Evolutionary conservation across 2,329 filamentous ascomycete species (phyloP).

Genomic region (Hypoxylon rubiginosum): DNA sequence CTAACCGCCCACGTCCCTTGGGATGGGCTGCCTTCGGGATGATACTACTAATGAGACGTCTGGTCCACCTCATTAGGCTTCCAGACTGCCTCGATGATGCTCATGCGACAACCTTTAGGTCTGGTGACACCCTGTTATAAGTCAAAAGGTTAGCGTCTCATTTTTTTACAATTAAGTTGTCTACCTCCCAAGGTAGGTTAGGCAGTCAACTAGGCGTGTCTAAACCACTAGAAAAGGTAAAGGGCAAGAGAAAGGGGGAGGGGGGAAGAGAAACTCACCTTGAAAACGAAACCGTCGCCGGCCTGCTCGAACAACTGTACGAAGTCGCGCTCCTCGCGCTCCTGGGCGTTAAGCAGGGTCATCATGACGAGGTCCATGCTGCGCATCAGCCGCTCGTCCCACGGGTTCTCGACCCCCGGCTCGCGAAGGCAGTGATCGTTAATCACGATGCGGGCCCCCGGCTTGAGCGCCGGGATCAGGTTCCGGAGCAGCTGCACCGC

Average conservation of each 20-base stretch:
- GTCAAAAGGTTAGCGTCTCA: not conserved
- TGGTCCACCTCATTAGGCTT: conserved; percentile 44
- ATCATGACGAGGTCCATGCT: conserved; percentile 68
- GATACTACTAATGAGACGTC: not conserved
- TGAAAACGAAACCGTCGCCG: conserved; percentile 60
- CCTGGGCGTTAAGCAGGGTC: conserved; percentile 64
- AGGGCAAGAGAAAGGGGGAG: not conserved
- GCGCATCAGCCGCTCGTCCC: conserved; percentile 63
- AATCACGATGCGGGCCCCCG: conserved; percentile 54
- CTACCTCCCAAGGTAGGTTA: too few species aligned
- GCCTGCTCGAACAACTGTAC: conserved; percentile 59
- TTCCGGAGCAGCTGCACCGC: conserved; percentile 53
- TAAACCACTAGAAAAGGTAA: not conserved
- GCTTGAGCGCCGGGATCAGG: conserved; percentile 57
- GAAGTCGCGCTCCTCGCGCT: conserved; percentile 63
- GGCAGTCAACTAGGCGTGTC: too few species aligned
- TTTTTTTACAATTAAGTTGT: not conserved
- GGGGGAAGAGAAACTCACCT: conserved; percentile 53
- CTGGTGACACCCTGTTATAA: conserved; percentile 57
- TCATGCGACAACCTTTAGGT: conserved; percentile 60
- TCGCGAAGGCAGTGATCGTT: conserved; percentile 58
- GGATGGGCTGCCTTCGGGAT: conserved; percentile 5
- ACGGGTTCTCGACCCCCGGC: conserved; percentile 56
- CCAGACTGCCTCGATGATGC: conserved; percentile 64
- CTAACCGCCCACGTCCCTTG: conserved; percentile 11